These are phyloP conservation scores for Obelidium mucronatum DNA, from an alignment of 192 early-diverging fungal species.

Conservation along the genomic window DNA sequence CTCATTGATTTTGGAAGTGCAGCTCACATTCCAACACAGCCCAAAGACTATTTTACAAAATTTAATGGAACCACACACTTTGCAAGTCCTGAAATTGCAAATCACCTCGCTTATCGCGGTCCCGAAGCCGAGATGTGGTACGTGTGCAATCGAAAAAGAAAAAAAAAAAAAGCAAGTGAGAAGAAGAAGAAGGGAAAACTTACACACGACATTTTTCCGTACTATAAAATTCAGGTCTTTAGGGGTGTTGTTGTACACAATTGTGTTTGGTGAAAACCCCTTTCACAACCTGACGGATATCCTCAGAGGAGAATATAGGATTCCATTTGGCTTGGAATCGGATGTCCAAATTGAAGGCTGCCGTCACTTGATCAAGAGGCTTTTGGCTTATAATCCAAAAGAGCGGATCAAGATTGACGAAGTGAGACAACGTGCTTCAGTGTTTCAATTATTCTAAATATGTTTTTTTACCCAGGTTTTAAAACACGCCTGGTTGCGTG, in stretches of 20 bases:
- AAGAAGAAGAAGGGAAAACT: no score
- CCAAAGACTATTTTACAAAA: conserved; percentile 50
- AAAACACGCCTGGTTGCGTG: conserved; percentile 3
- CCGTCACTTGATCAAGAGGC: not conserved
- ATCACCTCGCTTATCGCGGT: conserved; percentile 47
- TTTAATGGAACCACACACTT: conserved; percentile 60
- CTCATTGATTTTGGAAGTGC: conserved; percentile 60
- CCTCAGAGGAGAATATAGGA: not conserved
- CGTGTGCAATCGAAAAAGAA: no score
- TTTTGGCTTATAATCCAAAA: not conserved
- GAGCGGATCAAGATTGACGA: not conserved
- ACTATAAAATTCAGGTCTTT: conserved; percentile 40
- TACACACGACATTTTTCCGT: not conserved
- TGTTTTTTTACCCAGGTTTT: not conserved
- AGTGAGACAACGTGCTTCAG: not conserved
- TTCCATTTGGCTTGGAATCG: conserved; percentile 14
- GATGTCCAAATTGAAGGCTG: conserved; percentile 4
- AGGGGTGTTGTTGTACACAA: conserved; percentile 56
- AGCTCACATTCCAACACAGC: conserved; percentile 41
- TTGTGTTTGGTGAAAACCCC: conserved; percentile 60
- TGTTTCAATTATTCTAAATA: not conserved
- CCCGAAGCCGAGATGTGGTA: conserved; percentile 62
- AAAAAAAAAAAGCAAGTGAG: not conserved
- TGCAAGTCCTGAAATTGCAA: conserved; percentile 55
- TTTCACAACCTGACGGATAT: conserved; percentile 35